These are phyloP conservation scores for Borovskyia barvae DNA, from an alignment of 208 protist genomes.

Conservation along the genomic window DNA sequence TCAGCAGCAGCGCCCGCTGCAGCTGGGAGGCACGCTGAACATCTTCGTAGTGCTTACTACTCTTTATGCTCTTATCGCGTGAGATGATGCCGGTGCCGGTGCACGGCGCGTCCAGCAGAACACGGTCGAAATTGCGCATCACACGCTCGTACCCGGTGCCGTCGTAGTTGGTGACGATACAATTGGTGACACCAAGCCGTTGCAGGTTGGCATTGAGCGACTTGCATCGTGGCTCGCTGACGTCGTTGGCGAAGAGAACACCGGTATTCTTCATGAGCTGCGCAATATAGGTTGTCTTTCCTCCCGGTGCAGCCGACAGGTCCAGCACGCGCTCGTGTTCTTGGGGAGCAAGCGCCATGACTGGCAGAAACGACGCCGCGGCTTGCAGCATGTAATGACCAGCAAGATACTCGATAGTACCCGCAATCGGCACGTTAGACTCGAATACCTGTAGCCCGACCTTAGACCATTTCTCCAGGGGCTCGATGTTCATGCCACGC, in stretches of 20 bases:
- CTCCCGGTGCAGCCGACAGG: constrained; percentile 98
- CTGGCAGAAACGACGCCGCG: constrained; percentile 98
- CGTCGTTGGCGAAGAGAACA: constrained; percentile 98
- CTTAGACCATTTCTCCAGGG: constrained; percentile 94
- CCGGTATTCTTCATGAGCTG: constrained; percentile 99
- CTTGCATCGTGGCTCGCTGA: constrained; percentile 93
- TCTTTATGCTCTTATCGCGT: constrained; percentile 97
- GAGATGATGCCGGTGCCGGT: constrained; percentile 98
- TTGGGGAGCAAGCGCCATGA: constrained; percentile 96
- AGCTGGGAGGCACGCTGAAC: constrained; percentile 86
- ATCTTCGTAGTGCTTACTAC: constrained; percentile 92
- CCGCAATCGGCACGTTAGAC: constrained; percentile 97
- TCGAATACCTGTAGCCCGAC: constrained; percentile 98
- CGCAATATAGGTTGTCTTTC: constrained; percentile 98
- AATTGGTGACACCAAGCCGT: constrained; percentile 94
- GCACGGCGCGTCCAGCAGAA: constrained; percentile 99
- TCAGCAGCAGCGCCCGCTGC: constrained; percentile 97
- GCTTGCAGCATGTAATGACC: constrained; percentile 99
- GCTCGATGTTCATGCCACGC: constrained; percentile 97
- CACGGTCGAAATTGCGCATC: constrained; percentile 86
- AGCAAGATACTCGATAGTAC: constrained; percentile 99
- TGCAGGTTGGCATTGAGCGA: constrained; percentile 97
- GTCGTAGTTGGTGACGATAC: constrained; percentile 95
- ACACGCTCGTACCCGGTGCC: constrained; percentile 90
- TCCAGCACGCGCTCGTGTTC: constrained; percentile 96